Evolutionary conservation across 352 stramenopile species (phyloP).

Genomic region (Phytopythium helicoides): DNA sequence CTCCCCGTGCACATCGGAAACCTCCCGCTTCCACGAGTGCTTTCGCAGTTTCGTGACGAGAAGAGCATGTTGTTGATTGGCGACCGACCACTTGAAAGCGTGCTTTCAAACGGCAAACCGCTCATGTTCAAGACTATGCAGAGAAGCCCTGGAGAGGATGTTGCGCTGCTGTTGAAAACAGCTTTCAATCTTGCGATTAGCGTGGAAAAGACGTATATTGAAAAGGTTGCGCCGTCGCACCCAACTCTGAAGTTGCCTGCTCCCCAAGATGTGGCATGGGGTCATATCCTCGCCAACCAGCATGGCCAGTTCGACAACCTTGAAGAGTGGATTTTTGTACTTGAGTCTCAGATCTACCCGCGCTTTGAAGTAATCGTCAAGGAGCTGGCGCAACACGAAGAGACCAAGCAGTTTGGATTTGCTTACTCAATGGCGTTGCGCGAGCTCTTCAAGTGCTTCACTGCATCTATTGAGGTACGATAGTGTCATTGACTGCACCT

Average conservation of each 20-base stretch:
- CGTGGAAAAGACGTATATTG: slow-evolving; percentile 80
- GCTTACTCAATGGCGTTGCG: slow-evolving; percentile 77
- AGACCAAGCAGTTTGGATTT: slow-evolving; percentile 75
- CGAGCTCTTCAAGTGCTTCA: slow-evolving; percentile 82
- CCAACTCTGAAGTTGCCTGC: slow-evolving; percentile 36
- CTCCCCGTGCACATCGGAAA: slow-evolving; percentile 43
- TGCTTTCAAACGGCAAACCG: slow-evolving; percentile 65
- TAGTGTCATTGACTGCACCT: background rate
- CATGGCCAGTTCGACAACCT: slow-evolving; percentile 82
- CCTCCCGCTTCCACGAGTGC: slow-evolving; percentile 22
- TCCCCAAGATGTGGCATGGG: slow-evolving; percentile 71
- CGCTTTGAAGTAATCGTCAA: slow-evolving; percentile 61
- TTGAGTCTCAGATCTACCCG: slow-evolving; percentile 78
- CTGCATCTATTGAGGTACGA: slow-evolving; percentile 68
- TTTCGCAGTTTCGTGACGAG: slow-evolving; percentile 46
- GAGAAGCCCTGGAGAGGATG: slow-evolving; percentile 50
- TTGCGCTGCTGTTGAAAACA: slow-evolving; percentile 72
- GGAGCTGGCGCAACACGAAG: slow-evolving; percentile 49
- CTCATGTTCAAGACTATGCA: slow-evolving; percentile 48
- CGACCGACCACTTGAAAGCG: slow-evolving; percentile 58
- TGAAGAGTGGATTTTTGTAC: slow-evolving; percentile 81
- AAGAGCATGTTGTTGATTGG: slow-evolving; percentile 54
- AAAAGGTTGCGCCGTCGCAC: slow-evolving; percentile 48
- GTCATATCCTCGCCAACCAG: slow-evolving; percentile 79
- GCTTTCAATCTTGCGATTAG: slow-evolving; percentile 81